phyloP scores from a whole-genome alignment of 768 basidiomycete species.

The Lactarius vividus region DNA sequence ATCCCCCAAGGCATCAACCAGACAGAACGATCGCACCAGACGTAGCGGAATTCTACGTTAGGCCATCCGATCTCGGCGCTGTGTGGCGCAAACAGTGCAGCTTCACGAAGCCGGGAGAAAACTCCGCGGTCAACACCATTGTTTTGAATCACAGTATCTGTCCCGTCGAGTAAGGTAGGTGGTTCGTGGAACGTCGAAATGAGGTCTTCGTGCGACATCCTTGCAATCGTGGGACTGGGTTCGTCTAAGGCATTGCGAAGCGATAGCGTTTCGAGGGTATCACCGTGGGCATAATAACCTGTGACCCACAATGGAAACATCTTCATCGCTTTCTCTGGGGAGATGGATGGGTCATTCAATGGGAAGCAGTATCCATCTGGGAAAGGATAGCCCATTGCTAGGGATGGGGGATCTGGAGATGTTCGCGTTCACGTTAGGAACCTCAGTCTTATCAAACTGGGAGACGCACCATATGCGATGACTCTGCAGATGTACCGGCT shows the following conservation, averaged over 20 bases:
- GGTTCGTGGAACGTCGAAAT: background rate
- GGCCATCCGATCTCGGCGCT: background rate
- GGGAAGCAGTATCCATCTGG: background rate
- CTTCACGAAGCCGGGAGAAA: background rate
- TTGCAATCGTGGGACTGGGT: background rate
- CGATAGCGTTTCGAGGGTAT: background rate
- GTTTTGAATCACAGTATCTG: background rate
- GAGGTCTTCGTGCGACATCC: background rate
- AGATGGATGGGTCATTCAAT: background rate
- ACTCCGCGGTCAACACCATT: background rate
- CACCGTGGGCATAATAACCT: background rate
- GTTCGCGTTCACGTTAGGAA: background rate
- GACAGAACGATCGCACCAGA: background rate
- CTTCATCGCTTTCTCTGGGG: background rate
- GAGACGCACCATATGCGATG: conserved; percentile 3
- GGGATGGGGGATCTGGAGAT: background rate
- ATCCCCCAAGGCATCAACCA: background rate
- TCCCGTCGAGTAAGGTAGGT: background rate
- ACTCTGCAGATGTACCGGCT: background rate
- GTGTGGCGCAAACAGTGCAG: background rate
- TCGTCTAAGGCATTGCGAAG: background rate
- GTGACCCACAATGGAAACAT: background rate
- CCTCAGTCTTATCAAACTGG: background rate
- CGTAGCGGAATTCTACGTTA: background rate
- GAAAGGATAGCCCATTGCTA: background rate